These are phyloP conservation scores for Vigna nakashimae DNA, from an alignment of 306 rosid species.

Conservation along the genomic window DNA sequence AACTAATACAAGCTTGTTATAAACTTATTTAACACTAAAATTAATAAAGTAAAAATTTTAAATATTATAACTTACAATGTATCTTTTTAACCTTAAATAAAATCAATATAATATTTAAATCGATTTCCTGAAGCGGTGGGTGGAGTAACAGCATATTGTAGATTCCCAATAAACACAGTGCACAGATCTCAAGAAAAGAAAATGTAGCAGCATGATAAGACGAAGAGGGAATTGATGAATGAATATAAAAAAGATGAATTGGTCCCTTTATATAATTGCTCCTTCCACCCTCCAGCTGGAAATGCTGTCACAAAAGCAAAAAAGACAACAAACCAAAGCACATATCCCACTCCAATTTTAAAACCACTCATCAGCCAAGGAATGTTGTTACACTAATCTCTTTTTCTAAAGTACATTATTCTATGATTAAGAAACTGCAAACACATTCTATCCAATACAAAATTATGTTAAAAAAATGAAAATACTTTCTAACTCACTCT, in stretches of 20 bases:
- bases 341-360: conserved; percentile 26
- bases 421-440: too few relatives aligned
- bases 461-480: too few relatives aligned
- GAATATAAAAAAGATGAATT: conserved; percentile 23
- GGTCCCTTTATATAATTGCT: conserved; percentile 23
- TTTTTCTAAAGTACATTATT: too few relatives aligned
- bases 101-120: too few relatives aligned
- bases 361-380: not conserved
- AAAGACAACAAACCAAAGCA: conserved; percentile 19
- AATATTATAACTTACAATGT: too few relatives aligned
- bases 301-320: conserved; percentile 45
- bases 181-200: conserved; percentile 32
- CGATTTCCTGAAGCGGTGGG: too few relatives aligned
- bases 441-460: too few relatives aligned
- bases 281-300: conserved; percentile 60
- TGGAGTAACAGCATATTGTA: not conserved
- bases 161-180: conserved; percentile 12
- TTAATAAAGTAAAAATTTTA: too few relatives aligned
- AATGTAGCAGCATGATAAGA: not conserved
- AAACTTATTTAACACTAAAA: too few relatives aligned
- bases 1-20: too few relatives aligned
- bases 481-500: too few relatives aligned
- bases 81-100: too few relatives aligned
- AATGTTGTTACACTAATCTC: not conserved
- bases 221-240: not conserved